phyloP scores from a whole-genome alignment of 2,329 filamentous ascomycete genomes.

The Fusarium brachygibbosum region DNA sequence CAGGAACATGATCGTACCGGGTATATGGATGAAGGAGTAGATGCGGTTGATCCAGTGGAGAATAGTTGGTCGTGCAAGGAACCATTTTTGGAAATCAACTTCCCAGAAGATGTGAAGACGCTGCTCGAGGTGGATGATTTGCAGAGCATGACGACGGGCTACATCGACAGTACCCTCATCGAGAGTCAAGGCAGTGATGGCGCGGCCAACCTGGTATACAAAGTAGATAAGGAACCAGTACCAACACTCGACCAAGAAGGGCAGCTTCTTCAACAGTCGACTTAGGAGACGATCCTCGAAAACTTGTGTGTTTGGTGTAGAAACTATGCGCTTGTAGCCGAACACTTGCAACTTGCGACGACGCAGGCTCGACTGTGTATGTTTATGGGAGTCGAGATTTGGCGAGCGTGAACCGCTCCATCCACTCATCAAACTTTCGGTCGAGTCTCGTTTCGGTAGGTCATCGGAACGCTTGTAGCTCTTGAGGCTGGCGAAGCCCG shows the following conservation, averaged over 20 bases:
- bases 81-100: slow-evolving; percentile 69
- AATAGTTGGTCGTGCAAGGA: slow-evolving; percentile 63
- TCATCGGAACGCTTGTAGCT: slow-evolving; percentile 52
- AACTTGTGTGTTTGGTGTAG: slow-evolving; percentile 52
- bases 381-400: slow-evolving; percentile 39
- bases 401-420: slow-evolving; percentile 49
- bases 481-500: slow-evolving; percentile 38
- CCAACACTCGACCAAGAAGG: slow-evolving; percentile 81
- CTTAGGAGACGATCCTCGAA: slow-evolving; percentile 52
- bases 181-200: slow-evolving; percentile 77
- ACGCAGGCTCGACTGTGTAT: slow-evolving; percentile 50
- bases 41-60: slow-evolving; percentile 79
- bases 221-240: slow-evolving; percentile 84
- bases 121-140: slow-evolving; percentile 76
- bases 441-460: slow-evolving; percentile 44
- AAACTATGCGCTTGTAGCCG: slow-evolving; percentile 50
- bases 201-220: slow-evolving; percentile 81
- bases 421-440: slow-evolving; percentile 45
- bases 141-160: slow-evolving; percentile 76
- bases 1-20: slow-evolving; percentile 78
- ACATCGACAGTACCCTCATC: slow-evolving; percentile 76
- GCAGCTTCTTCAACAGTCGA: slow-evolving; percentile 74
- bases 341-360: slow-evolving; percentile 54
- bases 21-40: slow-evolving; percentile 84
- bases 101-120: slow-evolving; percentile 75